These are phyloP conservation scores for Mycena floridula DNA, from an alignment of 768 basidiomycete genomes.

Conservation along the genomic window DNA sequence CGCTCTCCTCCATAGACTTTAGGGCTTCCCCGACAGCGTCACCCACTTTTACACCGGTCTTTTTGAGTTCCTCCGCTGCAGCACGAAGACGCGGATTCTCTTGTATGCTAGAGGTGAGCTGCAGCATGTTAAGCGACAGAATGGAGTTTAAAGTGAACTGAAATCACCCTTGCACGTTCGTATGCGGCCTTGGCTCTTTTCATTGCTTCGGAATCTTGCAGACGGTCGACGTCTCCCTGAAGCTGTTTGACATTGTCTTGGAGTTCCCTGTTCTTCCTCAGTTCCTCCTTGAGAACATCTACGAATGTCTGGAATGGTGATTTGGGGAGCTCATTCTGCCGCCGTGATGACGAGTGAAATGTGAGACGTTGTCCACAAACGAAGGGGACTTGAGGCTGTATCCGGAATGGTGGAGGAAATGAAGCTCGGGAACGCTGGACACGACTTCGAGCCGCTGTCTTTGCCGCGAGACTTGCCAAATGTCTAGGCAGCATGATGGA, in stretches of 20 bases:
- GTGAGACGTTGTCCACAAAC: too few species aligned
- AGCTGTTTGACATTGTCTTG: constrained; percentile 97
- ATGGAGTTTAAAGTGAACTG: constrained; percentile 5
- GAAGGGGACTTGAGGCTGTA: constrained; percentile 16
- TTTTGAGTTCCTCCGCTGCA: constrained; percentile 89
- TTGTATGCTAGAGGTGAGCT: constrained; percentile 92
- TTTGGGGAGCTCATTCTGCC: constrained; percentile 64
- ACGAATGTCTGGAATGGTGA: constrained; percentile 97
- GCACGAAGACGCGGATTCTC: constrained; percentile 90
- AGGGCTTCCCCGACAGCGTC: constrained; percentile 93
- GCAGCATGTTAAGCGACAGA: constrained; percentile 1
- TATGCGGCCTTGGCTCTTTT: constrained; percentile 87
- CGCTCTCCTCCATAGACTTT: constrained; percentile 91
- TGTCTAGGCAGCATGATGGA: not conserved
- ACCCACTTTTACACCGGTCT: constrained; percentile 83
- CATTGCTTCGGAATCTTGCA: constrained; percentile 97
- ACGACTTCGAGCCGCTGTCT: not conserved
- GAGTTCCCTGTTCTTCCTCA: constrained; percentile 88
- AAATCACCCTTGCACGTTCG: constrained; percentile 82
- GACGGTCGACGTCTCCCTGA: constrained; percentile 94
- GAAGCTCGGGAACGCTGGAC: not conserved
- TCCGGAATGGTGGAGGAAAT: constrained; percentile 35
- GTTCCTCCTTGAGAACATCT: constrained; percentile 86
- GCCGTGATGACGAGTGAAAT: constrained; percentile 65
- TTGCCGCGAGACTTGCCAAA: not conserved